A percentile compares a stretch with the other conserved stretches of the same genome.
These are phyloP conservation scores for Spizellomyces sp. DNA, from an alignment of 192 early-diverging fungal species.

Conservation along the genomic window DNA sequence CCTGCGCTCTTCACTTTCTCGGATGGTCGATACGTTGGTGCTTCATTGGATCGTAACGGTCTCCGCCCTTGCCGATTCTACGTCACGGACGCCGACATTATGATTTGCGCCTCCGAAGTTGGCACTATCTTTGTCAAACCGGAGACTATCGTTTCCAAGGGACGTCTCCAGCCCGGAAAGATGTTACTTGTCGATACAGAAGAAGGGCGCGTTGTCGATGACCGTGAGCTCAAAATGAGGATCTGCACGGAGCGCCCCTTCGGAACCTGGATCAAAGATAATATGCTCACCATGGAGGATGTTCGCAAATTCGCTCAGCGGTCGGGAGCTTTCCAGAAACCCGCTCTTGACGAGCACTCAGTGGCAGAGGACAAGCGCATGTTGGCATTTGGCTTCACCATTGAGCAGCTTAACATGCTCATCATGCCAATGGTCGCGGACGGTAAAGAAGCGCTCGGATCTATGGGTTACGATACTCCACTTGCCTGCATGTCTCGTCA, in stretches of 20 bases:
- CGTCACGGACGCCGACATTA: slow-evolving; percentile 85
- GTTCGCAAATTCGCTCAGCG: slow-evolving; percentile 53
- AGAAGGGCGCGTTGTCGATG: slow-evolving; percentile 88
- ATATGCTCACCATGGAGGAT: slow-evolving; percentile 75
- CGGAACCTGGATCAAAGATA: slow-evolving; percentile 80
- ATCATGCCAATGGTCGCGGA: slow-evolving; percentile 85
- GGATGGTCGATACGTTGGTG: slow-evolving; percentile 96
- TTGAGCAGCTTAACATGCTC: slow-evolving; percentile 90
- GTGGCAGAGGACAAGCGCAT: slow-evolving; percentile 73
- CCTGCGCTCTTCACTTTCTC: slow-evolving; percentile 97
- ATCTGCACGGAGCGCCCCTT: slow-evolving; percentile 75
- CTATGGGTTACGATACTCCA: slow-evolving; percentile 97
- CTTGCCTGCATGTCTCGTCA: slow-evolving; percentile 88
- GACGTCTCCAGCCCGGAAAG: slow-evolving; percentile 92
- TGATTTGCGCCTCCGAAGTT: slow-evolving; percentile 98
- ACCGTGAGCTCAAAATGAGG: slow-evolving; percentile 82
- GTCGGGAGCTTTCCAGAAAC: slow-evolving; percentile 31
- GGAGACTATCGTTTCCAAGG: slow-evolving; percentile 80
- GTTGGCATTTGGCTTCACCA: slow-evolving; percentile 84
- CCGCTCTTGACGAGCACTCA: slow-evolving; percentile 59
- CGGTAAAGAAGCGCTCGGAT: slow-evolving; percentile 96
- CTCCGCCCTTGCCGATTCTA: slow-evolving; percentile 98
- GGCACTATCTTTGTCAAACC: slow-evolving; percentile 86
- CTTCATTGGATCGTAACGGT: slow-evolving; percentile 98
- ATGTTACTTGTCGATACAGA: slow-evolving; percentile 97